phyloP scores from a whole-genome alignment of 2,329 filamentous ascomycete species.

The Macroventuria anomochaeta region DNA sequence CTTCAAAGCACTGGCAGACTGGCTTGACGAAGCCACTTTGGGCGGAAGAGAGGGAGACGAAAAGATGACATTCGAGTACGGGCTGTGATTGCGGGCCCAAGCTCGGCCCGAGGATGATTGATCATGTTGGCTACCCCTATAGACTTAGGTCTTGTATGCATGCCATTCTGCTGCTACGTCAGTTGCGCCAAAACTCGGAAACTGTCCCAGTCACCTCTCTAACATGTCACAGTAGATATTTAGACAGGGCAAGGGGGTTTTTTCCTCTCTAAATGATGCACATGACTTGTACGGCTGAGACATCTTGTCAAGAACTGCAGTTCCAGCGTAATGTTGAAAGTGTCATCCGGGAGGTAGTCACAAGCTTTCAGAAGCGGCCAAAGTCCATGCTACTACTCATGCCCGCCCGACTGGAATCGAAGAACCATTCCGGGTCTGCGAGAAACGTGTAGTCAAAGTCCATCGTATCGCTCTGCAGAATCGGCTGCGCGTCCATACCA shows the following conservation, averaged over 20 bases:
- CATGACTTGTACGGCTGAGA: too few species aligned
- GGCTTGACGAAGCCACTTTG: slow-evolving; percentile 45
- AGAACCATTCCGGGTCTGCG: slow-evolving; percentile 15
- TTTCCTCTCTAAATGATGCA: too few species aligned
- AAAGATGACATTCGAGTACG: slow-evolving; percentile 56
- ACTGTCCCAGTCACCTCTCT: too few species aligned
- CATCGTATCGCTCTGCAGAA: background rate
- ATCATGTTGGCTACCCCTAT: background rate
- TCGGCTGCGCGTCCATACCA: background rate
- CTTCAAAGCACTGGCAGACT: slow-evolving; percentile 29
- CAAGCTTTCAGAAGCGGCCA: background rate
- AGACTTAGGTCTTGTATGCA: background rate
- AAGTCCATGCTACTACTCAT: background rate
- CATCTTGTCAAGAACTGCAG: too few species aligned
- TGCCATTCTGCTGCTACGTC: too few species aligned
- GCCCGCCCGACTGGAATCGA: background rate
- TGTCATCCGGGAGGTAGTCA: too few species aligned
- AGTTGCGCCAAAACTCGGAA: too few species aligned
- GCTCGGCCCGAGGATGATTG: too few species aligned
- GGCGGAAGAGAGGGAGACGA: slow-evolving; percentile 53
- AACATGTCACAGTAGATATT: too few species aligned
- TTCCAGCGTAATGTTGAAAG: too few species aligned
- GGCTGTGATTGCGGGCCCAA: slow-evolving; percentile 39
- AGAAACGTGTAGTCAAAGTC: background rate
- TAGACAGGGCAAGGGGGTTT: too few species aligned